Evolutionary conservation across 768 basidiomycete species (phyloP), one percentile per base, ranked within the genome.

Genomic region (Lactarius trivialis): DNA sequence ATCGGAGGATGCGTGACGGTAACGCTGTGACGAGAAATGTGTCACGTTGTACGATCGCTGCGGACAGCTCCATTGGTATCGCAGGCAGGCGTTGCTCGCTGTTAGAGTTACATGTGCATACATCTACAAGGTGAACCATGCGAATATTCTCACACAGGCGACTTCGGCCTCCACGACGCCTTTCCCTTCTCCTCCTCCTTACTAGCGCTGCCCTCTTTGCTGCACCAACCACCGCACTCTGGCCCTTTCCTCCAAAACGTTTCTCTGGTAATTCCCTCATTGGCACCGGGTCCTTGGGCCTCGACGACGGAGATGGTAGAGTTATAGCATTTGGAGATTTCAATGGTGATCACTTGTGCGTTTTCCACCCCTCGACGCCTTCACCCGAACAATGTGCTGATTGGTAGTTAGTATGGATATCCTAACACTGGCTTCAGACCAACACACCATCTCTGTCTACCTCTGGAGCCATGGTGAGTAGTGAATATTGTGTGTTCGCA

Each of bases 271-370:
- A 94, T 69, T 81, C 88, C 0, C 79, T 98, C 56, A 77, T 97
- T 55, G 78, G 83, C 63, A 87, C 93, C 3, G 95, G 93, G 8
- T 75, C 85, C 1, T 77, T 95, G 72, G 95, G 94, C 2, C 74
- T 98, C 34, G 80, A 43, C 33, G 37, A 81, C 52, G 80, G 78
- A n/a, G 81, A 84, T 57, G 85, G 84, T 30, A 80, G 89, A 56
- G 81, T 97, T 21, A 80, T 92, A 63, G 95, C 94, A 8, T 91
- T 92, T 68, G 97, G 94, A 34, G 96, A 99, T 76, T 96, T 95
- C 73, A 85, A 98, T 72, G 94, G 91, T 5, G 93, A 98, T 73
- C 94, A 98, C 72, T 89, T 91, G 93, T 97, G 72, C 71, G 91
- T 76, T 21, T 61, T n/a, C 51, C 5, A n/a, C 56, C 28, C 34